Percentiles rank a stretch among this genome's conserved stretches.
Evolutionary conservation across 371 early-diverging fungal genomes (phyloP).

Genomic region (Fennellomyces sp.): DNA sequence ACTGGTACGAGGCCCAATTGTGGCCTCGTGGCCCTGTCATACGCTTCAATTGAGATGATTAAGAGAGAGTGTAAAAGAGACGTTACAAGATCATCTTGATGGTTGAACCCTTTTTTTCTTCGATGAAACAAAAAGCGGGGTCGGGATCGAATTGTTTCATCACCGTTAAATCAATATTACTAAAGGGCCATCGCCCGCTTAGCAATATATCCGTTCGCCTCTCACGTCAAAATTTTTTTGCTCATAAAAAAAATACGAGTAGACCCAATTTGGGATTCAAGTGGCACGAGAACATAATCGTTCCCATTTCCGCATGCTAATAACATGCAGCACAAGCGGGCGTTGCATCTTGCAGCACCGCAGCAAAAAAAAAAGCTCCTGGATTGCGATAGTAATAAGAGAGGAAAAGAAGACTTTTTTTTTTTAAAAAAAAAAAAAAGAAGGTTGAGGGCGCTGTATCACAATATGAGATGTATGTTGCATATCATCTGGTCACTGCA

Average conservation of each 20-base stretch:
- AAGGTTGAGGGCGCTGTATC: neutral
- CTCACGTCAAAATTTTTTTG: neutral
- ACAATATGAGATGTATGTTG: neutral
- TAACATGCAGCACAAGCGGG: neutral
- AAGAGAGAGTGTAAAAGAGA: neutral
- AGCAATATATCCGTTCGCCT: no score
- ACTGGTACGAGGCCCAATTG: neutral
- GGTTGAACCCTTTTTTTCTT: no score
- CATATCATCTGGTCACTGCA: neutral
- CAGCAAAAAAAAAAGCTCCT: neutral
- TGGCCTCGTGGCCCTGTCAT: neutral
- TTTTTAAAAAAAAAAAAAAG: neutral
- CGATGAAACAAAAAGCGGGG: neutral
- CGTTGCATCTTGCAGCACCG: no score
- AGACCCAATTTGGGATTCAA: neutral
- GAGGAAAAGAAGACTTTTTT: neutral
- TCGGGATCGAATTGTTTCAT: neutral
- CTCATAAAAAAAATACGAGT: no score
- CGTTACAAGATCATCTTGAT: no score
- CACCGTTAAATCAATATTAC: no score
- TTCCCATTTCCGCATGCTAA: conserved; percentile 1
- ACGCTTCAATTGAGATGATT: neutral
- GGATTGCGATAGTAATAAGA: no score
- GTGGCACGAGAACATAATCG: neutral
- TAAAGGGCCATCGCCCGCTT: no score